Evolutionary conservation across 345 rosid genomes (phyloP).

Genomic region (Corchorus olitorius): DNA sequence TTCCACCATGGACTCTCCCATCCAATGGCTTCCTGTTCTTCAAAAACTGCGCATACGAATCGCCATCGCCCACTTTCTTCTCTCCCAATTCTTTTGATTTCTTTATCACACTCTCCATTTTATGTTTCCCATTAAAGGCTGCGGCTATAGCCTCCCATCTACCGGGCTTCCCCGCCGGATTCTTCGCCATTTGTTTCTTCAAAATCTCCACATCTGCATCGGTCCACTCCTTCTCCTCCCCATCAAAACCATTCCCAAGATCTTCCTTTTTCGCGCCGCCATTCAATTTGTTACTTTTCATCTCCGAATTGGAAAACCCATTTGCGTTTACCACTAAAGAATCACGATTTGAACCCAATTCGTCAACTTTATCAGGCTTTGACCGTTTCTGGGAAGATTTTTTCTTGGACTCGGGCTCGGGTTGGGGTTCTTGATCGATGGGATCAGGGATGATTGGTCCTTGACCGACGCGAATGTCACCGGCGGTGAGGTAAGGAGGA

Average conservation of each 20-base stretch:
- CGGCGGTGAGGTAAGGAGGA: constrained; percentile 72
- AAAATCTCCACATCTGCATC: constrained; percentile 68
- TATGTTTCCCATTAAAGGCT: constrained; percentile 69
- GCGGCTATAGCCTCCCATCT: constrained; percentile 81
- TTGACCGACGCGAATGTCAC: constrained; percentile 73
- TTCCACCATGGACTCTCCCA: constrained; percentile 35
- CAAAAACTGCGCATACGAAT: constrained; percentile 72
- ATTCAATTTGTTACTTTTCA: constrained; percentile 18
- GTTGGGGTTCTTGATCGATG: constrained; percentile 45
- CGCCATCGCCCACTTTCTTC: constrained; percentile 60
- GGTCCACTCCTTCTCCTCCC: constrained; percentile 64
- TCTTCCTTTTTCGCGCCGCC: constrained; percentile 34
- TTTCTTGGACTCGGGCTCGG: constrained; percentile 47
- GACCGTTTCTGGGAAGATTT: constrained; percentile 50
- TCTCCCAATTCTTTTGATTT: constrained; percentile 75
- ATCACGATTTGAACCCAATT: constrained; percentile 5
- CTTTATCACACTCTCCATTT: constrained; percentile 78
- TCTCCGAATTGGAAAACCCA: constrained; percentile 6
- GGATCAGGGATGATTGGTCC: constrained; percentile 61
- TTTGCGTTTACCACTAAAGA: neutral
- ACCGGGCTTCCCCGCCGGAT: constrained; percentile 85
- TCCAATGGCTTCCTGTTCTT: constrained; percentile 81
- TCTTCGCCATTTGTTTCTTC: constrained; percentile 78
- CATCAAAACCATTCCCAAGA: constrained; percentile 26
- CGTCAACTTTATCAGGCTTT: constrained; percentile 44